These are phyloP conservation scores for Vaccinium myrtillus DNA, from an alignment of 148 eudicot species.

Conservation along the genomic window DNA sequence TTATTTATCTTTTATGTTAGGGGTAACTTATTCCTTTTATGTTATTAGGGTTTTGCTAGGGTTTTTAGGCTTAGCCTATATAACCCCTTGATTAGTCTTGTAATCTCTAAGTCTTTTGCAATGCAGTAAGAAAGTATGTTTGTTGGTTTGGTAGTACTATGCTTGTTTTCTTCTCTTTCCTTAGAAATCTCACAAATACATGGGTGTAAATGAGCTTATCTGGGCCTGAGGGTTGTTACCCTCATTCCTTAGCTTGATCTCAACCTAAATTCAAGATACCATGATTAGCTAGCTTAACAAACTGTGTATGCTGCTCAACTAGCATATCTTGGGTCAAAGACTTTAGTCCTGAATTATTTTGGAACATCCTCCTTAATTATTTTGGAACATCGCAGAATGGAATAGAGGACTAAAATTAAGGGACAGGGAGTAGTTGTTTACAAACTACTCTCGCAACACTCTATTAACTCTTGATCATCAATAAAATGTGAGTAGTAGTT, in stretches of 20 bases:
- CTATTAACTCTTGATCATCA: neutral
- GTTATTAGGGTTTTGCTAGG: too few relatives aligned
- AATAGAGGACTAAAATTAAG: neutral
- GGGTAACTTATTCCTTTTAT: too few relatives aligned
- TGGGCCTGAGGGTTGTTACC: neutral
- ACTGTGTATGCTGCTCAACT: neutral
- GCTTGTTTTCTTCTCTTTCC: too few relatives aligned
- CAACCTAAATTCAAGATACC: neutral
- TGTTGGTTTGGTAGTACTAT: too few relatives aligned
- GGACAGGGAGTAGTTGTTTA: neutral
- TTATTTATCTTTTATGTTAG: too few relatives aligned
- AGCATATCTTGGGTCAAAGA: neutral
- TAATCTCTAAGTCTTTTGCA: too few relatives aligned
- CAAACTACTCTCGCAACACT: neutral
- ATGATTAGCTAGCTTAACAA: neutral
- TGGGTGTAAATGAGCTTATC: neutral
- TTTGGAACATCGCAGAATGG: neutral
- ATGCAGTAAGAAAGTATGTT: too few relatives aligned
- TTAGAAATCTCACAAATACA: too few relatives aligned
- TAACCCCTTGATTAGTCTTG: too few relatives aligned
- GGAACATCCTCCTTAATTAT: too few relatives aligned
- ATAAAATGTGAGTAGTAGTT: neutral
- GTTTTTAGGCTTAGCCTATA: too few relatives aligned
- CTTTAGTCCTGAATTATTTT: neutral
- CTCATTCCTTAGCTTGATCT: neutral